phyloP scores from a whole-genome alignment of 331 rosid species.

The Acacia pycnantha region DNA sequence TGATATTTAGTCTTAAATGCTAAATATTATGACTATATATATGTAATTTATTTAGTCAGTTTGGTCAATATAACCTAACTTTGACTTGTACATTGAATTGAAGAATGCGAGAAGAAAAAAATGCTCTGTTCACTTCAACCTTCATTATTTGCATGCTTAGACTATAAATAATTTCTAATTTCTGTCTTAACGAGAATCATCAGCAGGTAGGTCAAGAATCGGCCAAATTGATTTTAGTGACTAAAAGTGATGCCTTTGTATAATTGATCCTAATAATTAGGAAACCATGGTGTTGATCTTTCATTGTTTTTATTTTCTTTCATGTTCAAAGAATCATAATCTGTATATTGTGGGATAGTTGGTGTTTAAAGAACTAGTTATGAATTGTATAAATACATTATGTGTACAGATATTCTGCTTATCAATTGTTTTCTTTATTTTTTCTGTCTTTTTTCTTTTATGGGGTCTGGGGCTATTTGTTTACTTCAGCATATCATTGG shows the following conservation, averaged over 20 bases:
- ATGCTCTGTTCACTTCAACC: neutral
- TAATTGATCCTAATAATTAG: neutral
- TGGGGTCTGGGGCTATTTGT: neutral
- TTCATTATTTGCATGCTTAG: neutral
- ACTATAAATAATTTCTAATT: neutral
- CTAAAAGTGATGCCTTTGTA: neutral
- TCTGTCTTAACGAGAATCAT: neutral
- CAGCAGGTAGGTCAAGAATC: neutral
- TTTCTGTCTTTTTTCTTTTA: no score
- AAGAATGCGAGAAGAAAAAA: conserved; percentile 15
- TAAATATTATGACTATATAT: neutral
- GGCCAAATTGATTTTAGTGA: neutral
- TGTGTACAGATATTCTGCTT: neutral
- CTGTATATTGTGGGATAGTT: neutral
- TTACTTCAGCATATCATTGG: neutral
- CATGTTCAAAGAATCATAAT: neutral
- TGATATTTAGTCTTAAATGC: neutral
- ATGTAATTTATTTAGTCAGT: conserved; percentile 3
- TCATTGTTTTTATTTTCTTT: neutral
- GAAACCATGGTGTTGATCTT: neutral
- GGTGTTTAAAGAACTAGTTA: neutral
- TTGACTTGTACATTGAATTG: neutral
- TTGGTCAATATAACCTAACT: neutral
- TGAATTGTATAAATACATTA: neutral
- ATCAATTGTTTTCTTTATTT: neutral